Evolutionary conservation across 2,329 filamentous ascomycete species (phyloP), one percentile per base, ranked within the genome.

Genomic region (Sporothrix sp.): DNA sequence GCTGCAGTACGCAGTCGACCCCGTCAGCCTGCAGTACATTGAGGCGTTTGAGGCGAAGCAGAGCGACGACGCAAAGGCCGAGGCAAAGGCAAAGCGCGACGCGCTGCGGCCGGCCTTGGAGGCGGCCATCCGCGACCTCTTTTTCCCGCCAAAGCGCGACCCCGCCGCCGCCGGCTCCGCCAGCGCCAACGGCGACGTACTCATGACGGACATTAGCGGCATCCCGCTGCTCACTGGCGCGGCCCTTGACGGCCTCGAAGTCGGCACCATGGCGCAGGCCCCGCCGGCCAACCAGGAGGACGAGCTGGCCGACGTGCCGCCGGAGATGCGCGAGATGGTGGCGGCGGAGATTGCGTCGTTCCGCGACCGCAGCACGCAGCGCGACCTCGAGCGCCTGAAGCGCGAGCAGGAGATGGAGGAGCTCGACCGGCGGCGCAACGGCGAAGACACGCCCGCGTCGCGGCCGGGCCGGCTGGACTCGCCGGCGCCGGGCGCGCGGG

Each of bases 301-400:
- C 62, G 93, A 98, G 62, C 74, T 98, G 27, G 84, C 90, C 18
- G 93, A 98, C 61, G 96, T 98, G 43, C 93, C 93, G 0, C 84
- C 87, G 1, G 93, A 97, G 63, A 94, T 95, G 88, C 83, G 93
- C 21, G 93, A 95, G 63, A 90, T 88, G 0, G 93, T 98, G 14
- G 87, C 93, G 0, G 84, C 84, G 52, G 94, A 98, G 65, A 98
- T 98, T 60, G 83, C 88, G 0, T 87, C 90, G 0, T 98, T 98
- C 71, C 79, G 93, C 57, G 93, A 98, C 58, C 79, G 91, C 18
- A 96, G 91, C 59, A 95, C 82, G 53, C 81, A 85, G 54, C 78
- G 91, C 35, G 93, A 98, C 62, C 71, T 94, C 62, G 93, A 98
- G 66, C 85, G 93, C 3, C 70, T 95, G 32, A 82, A 83, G 61